Percentiles rank a stretch among this genome's conserved stretches.
Evolutionary conservation across 345 rosid species (phyloP).

Genomic region (Erucastrum elatum): DNA sequence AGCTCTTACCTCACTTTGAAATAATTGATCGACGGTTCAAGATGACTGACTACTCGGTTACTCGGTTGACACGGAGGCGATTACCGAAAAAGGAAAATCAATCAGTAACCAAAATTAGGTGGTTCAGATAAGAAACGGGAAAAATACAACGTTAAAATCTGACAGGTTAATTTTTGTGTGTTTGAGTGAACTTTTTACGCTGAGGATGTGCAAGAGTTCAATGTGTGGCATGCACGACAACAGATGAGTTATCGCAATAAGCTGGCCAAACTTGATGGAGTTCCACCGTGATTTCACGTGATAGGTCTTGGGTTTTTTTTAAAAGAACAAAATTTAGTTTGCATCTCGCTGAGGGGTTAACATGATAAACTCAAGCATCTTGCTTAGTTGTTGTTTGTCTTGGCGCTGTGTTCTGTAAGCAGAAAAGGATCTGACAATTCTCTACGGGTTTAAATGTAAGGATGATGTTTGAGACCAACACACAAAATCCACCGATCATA

Average conservation of each 20-base stretch:
- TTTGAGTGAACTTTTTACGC: too few species aligned
- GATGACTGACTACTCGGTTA: neutral
- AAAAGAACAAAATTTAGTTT: neutral
- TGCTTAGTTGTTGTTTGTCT: conserved; percentile 20
- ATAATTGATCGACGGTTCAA: neutral
- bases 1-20: neutral
- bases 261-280: too few species aligned
- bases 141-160: too few species aligned
- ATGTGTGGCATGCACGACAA: too few species aligned
- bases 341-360: neutral
- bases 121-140: too few species aligned
- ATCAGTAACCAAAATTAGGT: too few species aligned
- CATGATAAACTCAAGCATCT: conserved; percentile 22
- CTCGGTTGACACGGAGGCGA: neutral
- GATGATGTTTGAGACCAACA: conserved; percentile 36
- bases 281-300: too few species aligned
- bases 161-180: too few species aligned
- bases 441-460: conserved; percentile 30
- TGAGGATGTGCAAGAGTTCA: too few species aligned
- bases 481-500: neutral
- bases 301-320: too few species aligned
- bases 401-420: conserved; percentile 6
- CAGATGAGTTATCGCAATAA: too few species aligned
- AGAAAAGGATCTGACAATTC: conserved; percentile 40
- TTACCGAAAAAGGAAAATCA: too few species aligned